phyloP scores from a whole-genome alignment of 1,139 yeast species.

The Casaregolazyma lundiana region DNA sequence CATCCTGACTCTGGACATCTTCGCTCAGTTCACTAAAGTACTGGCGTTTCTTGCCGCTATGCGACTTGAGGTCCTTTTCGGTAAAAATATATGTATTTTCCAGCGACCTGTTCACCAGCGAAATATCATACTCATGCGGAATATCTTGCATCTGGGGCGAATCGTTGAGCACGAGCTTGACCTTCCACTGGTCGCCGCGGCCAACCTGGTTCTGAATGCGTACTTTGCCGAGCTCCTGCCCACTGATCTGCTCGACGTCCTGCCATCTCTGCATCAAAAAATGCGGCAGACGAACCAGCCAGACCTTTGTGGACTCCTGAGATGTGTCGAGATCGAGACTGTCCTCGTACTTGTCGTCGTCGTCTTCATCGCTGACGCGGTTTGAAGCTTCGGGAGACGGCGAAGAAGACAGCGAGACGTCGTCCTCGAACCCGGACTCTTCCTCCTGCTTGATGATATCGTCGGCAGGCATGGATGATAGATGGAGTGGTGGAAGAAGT shows the following conservation, averaged over 20 bases:
- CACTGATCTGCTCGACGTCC: conserved; percentile 51
- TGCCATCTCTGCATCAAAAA: conserved; percentile 83
- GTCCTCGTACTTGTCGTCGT: conserved; percentile 38
- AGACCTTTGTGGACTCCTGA: conserved; percentile 50
- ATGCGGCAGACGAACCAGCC: conserved; percentile 89
- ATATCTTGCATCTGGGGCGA: conserved; percentile 43
- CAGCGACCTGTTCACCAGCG: conserved; percentile 71
- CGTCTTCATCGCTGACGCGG: conserved; percentile 23
- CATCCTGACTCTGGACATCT: conserved; percentile 9
- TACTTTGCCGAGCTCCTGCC: conserved; percentile 77
- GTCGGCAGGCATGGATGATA: not conserved
- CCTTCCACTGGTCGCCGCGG: conserved; percentile 31
- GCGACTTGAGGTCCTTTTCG: conserved; percentile 60
- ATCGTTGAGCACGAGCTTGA: conserved; percentile 38
- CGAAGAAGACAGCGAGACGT: conserved; percentile 34
- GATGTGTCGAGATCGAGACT: conserved; percentile 39
- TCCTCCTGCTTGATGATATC: conserved; percentile 11
- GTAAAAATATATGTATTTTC: conserved; percentile 82
- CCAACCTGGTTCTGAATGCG: conserved; percentile 48
- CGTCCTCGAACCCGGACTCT: conserved; percentile 31
- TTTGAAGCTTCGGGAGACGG: conserved; percentile 23
- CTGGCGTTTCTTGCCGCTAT: conserved; percentile 2
- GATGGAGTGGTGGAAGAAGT: not conserved
- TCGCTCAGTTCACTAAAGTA: conserved; percentile 8
- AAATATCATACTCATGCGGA: conserved; percentile 81